Percentiles rank a stretch among this genome's conserved stretches.
phyloP scores from a whole-genome alignment of 768 basidiomycete species.

The Baorangia bicolor region DNA sequence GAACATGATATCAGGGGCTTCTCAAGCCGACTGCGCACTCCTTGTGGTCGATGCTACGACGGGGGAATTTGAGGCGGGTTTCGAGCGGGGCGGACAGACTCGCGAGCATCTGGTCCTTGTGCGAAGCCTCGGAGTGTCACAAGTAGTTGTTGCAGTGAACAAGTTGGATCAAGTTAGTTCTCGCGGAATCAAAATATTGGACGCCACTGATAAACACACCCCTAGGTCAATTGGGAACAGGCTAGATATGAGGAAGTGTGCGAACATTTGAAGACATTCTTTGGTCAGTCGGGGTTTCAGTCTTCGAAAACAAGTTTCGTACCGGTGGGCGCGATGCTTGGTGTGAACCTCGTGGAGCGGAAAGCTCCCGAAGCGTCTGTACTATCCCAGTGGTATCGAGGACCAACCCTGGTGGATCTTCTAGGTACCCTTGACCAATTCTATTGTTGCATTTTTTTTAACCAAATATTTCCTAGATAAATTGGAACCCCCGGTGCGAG shows the following conservation, averaged over 20 bases:
- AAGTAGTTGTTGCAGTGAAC: constrained; percentile 91
- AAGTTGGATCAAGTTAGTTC: constrained; percentile 83
- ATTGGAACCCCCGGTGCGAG: constrained; percentile 76
- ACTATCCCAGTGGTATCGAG: constrained; percentile 77
- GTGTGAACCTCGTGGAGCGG: constrained; percentile 71
- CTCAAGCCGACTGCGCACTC: constrained; percentile 93
- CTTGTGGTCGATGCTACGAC: constrained; percentile 88
- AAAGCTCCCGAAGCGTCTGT: constrained; percentile 45
- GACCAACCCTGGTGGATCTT: constrained; percentile 79
- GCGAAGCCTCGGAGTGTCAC: constrained; percentile 86
- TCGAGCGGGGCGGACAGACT: constrained; percentile 92
- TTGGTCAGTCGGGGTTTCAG: constrained; percentile 85
- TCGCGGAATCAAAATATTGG: background rate
- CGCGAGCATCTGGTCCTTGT: constrained; percentile 92
- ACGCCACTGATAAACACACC: background rate
- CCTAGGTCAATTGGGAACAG: constrained; percentile 83
- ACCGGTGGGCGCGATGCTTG: constrained; percentile 88
- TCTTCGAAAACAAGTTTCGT: constrained; percentile 77
- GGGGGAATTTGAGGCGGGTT: constrained; percentile 96
- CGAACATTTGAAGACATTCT: constrained; percentile 69
- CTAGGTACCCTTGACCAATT: constrained; percentile 54
- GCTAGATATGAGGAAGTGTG: constrained; percentile 86
- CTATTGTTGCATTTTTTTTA: background rate
- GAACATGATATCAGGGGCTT: constrained; percentile 98
- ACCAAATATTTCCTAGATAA: constrained; percentile 51